Percentiles rank a stretch among this genome's conserved stretches.
phyloP scores from a whole-genome alignment of 148 eudicot species.

The Pouteria glomerata region DNA sequence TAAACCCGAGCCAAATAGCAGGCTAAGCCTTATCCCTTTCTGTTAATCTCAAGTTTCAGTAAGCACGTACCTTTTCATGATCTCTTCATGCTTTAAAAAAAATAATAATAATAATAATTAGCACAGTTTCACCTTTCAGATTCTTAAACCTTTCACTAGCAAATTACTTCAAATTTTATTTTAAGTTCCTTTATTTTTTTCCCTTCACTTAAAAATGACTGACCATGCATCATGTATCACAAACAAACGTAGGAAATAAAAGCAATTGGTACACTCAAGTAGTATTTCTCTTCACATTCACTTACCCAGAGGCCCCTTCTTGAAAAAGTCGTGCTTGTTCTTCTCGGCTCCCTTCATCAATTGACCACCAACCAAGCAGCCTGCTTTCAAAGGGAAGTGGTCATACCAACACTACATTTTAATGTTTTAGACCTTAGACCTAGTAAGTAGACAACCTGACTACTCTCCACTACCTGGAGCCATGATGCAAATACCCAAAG shows the following conservation, averaged over 20 bases:
- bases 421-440: background rate
- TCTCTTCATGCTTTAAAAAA: background rate
- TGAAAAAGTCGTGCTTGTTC: constrained; percentile 80
- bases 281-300: too few relatives aligned
- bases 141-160: background rate
- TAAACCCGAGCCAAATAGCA: background rate
- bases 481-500: constrained; percentile 82
- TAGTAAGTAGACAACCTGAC: background rate
- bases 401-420: background rate
- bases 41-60: background rate
- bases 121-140: background rate
- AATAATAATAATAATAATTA: too few relatives aligned
- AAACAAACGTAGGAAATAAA: background rate
- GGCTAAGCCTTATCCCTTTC: background rate
- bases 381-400: constrained; percentile 27
- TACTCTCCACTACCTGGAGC: constrained; percentile 60
- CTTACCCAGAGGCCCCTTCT: constrained; percentile 68
- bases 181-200: background rate
- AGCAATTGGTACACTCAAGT: background rate
- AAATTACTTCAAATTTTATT: background rate
- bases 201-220: background rate
- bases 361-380: constrained; percentile 98
- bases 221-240: background rate
- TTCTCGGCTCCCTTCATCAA: constrained; percentile 96
- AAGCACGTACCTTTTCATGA: background rate